Conservation (phyloP, 306 rosid species). For the Acacia melanoxylon region DNA sequence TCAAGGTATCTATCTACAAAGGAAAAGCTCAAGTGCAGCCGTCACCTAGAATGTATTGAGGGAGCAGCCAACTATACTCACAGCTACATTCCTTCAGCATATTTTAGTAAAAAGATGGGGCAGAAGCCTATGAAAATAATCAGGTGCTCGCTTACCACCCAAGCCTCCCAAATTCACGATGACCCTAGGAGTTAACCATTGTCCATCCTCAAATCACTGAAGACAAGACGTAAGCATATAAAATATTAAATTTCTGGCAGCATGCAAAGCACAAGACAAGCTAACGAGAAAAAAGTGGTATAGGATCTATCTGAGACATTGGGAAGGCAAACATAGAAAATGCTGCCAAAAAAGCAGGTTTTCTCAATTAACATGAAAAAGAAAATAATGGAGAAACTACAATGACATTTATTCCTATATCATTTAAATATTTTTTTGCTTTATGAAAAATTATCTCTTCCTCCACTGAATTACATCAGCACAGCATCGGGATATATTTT, state of each 20-base stretch:
- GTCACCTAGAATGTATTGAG: constrained; percentile 43
- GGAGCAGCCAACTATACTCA: constrained; percentile 38
- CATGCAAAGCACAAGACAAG: neutral
- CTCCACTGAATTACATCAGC: constrained; percentile 35
- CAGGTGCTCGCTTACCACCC: constrained; percentile 54
- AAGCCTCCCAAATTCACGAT: constrained; percentile 39
- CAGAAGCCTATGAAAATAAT: constrained; percentile 40
- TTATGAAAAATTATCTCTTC: constrained; percentile 29
- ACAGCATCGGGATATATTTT: constrained; percentile 28
- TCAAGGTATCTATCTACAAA: constrained; percentile 52
- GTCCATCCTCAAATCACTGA: constrained; percentile 56
- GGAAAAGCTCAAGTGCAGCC: constrained; percentile 39
- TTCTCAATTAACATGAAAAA: constrained; percentile 23
- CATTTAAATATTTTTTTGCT: constrained; percentile 31
- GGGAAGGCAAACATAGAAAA: neutral
- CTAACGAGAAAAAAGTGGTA: neutral
- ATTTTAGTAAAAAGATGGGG: constrained; percentile 29
- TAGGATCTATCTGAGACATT: neutral
- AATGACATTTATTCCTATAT: constrained; percentile 33
- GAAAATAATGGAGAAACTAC: constrained; percentile 25
- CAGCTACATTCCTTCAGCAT: constrained; percentile 24
- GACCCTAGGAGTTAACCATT: constrained; percentile 43
- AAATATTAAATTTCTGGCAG: neutral
- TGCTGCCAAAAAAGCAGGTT: neutral
- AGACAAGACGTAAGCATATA: constrained; percentile 36